Base-by-base conservation (phyloP, 2,329 filamentous ascomycete genomes). In the Fusarium hainanense region DNA sequence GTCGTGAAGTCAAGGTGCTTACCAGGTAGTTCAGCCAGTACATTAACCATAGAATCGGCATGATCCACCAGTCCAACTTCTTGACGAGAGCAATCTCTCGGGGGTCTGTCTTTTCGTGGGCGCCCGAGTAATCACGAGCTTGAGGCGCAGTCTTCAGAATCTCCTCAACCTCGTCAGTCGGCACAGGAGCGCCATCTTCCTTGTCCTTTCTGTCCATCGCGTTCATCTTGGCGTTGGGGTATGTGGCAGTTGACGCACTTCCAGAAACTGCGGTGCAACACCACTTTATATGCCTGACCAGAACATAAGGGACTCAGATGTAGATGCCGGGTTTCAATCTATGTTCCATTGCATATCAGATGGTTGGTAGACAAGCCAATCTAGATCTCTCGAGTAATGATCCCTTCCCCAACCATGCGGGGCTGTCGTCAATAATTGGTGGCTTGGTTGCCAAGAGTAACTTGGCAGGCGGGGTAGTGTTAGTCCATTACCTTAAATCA, bases 21-120 rank as follows among this genome's bases (percentile, higher is more conserved):
- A 60, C 65, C 20, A 83, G 74, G 50, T 82, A 82, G 43, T 81
- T 83, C 27, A 82, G 74, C 71, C 79, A 83, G 68, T 83, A 84
- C 75, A 63, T 63, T 18, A 63, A 7, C 77, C 78, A 79, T 1
- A 79, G 66, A 54, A 78, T 79, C 0, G 78, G 77, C 63, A 72
- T 68, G n/a, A 72, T 72, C 20, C 65, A 72, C 32, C 58, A 52
- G 14, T 72, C 69, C 8, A 72, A 23, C 41, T 72, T 72, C 32
- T 50, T 60, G 12, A 72, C 70, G 1, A 72, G 63, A 1, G 69
- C 63, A 8, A 72, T 72, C 34, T 72, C 70, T 37, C 56, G 58
- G 2, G 66, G 69, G 20, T 72, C 66, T 0, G 69, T 72, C 32
- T 72, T 72, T 4, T 50, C 57, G 21, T 72, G 69, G 3, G 70